Evolutionary conservation across 805 yeast genomes (phyloP).

Genomic region (Huiozyma sinensis): DNA sequence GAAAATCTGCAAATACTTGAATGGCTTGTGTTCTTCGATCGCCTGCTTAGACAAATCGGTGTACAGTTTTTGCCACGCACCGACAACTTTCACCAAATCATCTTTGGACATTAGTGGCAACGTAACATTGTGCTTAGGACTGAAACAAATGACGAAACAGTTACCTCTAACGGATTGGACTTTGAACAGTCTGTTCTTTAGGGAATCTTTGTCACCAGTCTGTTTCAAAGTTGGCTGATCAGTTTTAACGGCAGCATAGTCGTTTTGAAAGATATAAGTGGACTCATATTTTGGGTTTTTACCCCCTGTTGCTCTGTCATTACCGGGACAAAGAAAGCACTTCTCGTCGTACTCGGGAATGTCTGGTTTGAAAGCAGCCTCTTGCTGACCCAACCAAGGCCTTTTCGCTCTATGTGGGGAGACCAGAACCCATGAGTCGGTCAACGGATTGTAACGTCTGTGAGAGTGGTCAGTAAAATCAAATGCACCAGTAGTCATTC

Average conservation of each 20-base stretch:
- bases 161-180: constrained; percentile 54
- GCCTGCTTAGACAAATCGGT: constrained; percentile 32
- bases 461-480: constrained; percentile 52
- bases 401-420: constrained; percentile 71
- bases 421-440: constrained; percentile 58
- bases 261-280: constrained; percentile 56
- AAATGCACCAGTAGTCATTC: constrained; percentile 22
- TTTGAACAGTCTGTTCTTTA: constrained; percentile 38
- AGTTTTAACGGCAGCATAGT: constrained; percentile 56
- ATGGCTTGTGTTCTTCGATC: constrained; percentile 32
- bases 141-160: constrained; percentile 62
- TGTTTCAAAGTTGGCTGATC: constrained; percentile 39
- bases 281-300: constrained; percentile 44
- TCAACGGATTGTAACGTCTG: constrained; percentile 58
- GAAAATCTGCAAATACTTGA: constrained; percentile 55
- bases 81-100: constrained; percentile 40
- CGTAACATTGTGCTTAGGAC: constrained; percentile 58
- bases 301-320: constrained; percentile 51
- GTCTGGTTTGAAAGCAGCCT: constrained; percentile 32
- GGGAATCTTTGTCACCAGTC: constrained; percentile 9
- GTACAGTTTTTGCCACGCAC: constrained; percentile 51
- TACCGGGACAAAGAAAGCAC: constrained; percentile 68
- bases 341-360: constrained; percentile 50
- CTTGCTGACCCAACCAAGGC: constrained; percentile 75
- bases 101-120: constrained; percentile 45